Percentiles rank a stretch among this genome's conserved stretches.
These are phyloP conservation scores for Solanum commersonii DNA, from an alignment of 257 asterid genomes.

Conservation along the genomic window DNA sequence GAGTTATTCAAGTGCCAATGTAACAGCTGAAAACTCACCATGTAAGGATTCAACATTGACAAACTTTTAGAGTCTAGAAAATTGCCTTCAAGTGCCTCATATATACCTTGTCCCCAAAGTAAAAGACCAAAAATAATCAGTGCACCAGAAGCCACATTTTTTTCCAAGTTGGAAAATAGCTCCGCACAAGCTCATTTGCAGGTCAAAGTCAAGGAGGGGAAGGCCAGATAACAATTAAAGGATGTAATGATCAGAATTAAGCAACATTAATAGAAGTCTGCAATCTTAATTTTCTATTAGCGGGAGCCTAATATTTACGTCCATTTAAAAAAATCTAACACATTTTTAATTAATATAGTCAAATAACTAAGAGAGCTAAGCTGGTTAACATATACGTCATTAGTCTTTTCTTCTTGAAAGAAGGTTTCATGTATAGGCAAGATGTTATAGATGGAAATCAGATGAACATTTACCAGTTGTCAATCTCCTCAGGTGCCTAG, in stretches of 20 bases:
- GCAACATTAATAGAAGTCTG: neutral
- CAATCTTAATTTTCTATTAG: neutral
- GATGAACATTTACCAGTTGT: conserved; percentile 41
- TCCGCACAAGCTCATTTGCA: neutral
- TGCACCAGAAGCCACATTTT: neutral
- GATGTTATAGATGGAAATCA: neutral
- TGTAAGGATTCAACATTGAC: conserved; percentile 78
- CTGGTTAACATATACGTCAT: neutral
- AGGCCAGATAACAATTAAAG: neutral
- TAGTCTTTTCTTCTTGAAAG: neutral
- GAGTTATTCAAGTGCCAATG: neutral
- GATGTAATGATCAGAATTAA: neutral
- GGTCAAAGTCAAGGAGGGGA: neutral
- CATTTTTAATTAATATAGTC: neutral
- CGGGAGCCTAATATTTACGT: neutral
- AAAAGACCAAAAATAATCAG: neutral
- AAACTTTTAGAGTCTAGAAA: conserved; percentile 64
- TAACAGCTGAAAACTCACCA: conserved; percentile 37
- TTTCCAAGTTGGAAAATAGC: neutral
- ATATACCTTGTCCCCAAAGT: conserved; percentile 47
- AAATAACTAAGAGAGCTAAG: neutral
- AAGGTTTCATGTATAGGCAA: neutral
- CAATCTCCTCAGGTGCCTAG: conserved; percentile 87
- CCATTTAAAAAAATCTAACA: neutral
- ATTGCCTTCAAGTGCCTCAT: conserved; percentile 58